Evolutionary conservation across 495 filamentous ascomycete genomes (phyloP).

Genomic region (Hypoxylon fragiforme): DNA sequence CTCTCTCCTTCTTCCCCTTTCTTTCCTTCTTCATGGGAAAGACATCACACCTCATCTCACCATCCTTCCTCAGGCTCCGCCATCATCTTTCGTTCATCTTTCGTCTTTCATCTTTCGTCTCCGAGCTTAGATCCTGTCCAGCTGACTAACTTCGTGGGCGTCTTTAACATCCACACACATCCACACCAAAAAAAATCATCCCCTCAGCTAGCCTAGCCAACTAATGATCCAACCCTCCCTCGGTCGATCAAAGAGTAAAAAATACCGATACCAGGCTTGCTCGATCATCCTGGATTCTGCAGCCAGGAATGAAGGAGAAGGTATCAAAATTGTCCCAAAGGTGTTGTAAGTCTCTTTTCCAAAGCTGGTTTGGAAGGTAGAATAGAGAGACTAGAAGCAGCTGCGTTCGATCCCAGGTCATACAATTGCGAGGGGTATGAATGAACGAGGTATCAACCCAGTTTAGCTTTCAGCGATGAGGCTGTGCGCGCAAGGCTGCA

Average conservation of each 20-base stretch:
- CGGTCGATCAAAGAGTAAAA: background rate
- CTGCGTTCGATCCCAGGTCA: constrained; percentile 10
- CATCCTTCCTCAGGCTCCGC: constrained; percentile 20
- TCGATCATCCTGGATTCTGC: constrained; percentile 31
- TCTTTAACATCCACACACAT: constrained; percentile 8
- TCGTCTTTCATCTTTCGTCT: constrained; percentile 8
- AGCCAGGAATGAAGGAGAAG: constrained; percentile 29
- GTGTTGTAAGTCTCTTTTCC: constrained; percentile 1
- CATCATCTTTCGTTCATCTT: constrained; percentile 5
- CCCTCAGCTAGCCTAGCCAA: constrained; percentile 19
- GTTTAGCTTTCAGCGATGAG: background rate
- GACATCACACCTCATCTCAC: constrained; percentile 7
- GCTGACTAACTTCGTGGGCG: constrained; percentile 12
- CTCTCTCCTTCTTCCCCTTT: background rate
- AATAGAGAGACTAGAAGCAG: constrained; percentile 2
- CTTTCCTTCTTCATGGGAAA: constrained; percentile 9
- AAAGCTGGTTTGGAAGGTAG: constrained; percentile 4
- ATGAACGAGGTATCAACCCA: constrained; percentile 6
- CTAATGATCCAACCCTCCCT: constrained; percentile 5
- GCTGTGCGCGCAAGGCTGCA: background rate
- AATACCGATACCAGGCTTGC: constrained; percentile 34
- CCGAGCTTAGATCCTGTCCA: constrained; percentile 24
- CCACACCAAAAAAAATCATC: constrained; percentile 1
- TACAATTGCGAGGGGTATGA: background rate
- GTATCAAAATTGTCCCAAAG: constrained; percentile 29